A percentile compares a stretch with the other conserved stretches of the same genome.
Conservation (phyloP, 2,329 filamentous ascomycete genomes). For the Hymenoscyphus albidus region DNA sequence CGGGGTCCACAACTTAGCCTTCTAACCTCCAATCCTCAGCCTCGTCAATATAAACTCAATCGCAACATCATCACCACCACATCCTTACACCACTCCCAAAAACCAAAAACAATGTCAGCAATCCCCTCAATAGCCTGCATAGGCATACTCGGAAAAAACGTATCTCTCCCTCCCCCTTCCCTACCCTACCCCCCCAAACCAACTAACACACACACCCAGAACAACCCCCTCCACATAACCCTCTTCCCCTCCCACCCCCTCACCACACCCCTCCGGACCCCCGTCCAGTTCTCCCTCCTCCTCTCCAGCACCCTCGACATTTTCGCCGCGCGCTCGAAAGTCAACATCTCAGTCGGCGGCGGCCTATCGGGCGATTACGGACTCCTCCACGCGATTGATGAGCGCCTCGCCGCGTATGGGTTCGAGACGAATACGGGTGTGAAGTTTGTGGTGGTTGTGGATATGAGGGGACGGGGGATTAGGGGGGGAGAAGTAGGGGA, state of each 20-base stretch:
- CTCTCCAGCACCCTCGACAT: constrained; percentile 90
- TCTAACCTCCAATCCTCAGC: not conserved
- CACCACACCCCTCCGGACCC: constrained; percentile 55
- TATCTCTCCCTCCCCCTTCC: constrained; percentile 39
- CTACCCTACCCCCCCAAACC: not conserved
- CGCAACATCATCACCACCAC: not conserved
- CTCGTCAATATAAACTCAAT: constrained; percentile 1
- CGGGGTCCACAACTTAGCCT: not conserved
- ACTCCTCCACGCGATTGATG: constrained; percentile 87
- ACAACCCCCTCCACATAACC: constrained; percentile 91
- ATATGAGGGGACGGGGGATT: constrained; percentile 69
- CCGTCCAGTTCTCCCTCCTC: constrained; percentile 88
- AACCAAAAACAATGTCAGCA: constrained; percentile 42
- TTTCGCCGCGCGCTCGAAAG: constrained; percentile 78
- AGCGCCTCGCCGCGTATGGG: constrained; percentile 88
- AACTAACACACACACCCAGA: constrained; percentile 49
- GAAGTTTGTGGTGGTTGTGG: constrained; percentile 84
- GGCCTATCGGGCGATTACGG: constrained; percentile 78
- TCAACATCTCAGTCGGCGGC: constrained; percentile 51
- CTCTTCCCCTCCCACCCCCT: constrained; percentile 65
- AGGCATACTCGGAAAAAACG: constrained; percentile 89
- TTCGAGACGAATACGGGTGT: constrained; percentile 95
- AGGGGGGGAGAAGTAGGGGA: constrained; percentile 34
- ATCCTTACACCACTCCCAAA: constrained; percentile 7
- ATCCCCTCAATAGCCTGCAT: constrained; percentile 87